Evolutionary conservation across 306 rosid species (phyloP).

Genomic region (Citrullus amarus): DNA sequence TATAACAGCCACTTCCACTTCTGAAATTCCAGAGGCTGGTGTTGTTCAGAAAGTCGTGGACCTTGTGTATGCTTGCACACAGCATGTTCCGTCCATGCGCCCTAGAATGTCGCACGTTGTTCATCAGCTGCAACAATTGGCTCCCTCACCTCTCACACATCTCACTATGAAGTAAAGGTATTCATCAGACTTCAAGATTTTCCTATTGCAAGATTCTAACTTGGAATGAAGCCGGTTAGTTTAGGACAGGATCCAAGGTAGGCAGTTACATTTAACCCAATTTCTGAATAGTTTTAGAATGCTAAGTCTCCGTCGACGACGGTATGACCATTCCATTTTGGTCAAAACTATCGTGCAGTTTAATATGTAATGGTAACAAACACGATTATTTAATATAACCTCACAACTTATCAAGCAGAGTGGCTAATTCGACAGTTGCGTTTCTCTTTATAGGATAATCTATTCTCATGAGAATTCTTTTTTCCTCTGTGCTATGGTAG

Average conservation of each 20-base stretch:
- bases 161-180: neutral
- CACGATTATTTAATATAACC: neutral
- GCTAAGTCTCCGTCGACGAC: neutral
- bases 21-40: conserved; percentile 57
- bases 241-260: neutral
- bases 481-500: too few species aligned
- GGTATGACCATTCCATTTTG: neutral
- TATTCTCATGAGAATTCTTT: neutral
- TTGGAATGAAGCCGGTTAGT: neutral
- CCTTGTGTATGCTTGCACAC: conserved; percentile 96
- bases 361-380: neutral
- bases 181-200: neutral
- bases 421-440: neutral
- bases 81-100: conserved; percentile 94
- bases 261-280: neutral
- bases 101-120: conserved; percentile 99
- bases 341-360: neutral
- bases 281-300: neutral
- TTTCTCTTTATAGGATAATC: neutral
- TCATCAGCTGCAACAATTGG: conserved; percentile 81
- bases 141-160: conserved; percentile 15
- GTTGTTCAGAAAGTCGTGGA: conserved; percentile 86
- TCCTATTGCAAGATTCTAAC: neutral
- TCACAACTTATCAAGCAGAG: neutral
- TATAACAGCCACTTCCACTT: conserved; percentile 42